Evolutionary conservation across 2,329 filamentous ascomycete genomes (phyloP).

Genomic region (Dactylonectria estremocensis): DNA sequence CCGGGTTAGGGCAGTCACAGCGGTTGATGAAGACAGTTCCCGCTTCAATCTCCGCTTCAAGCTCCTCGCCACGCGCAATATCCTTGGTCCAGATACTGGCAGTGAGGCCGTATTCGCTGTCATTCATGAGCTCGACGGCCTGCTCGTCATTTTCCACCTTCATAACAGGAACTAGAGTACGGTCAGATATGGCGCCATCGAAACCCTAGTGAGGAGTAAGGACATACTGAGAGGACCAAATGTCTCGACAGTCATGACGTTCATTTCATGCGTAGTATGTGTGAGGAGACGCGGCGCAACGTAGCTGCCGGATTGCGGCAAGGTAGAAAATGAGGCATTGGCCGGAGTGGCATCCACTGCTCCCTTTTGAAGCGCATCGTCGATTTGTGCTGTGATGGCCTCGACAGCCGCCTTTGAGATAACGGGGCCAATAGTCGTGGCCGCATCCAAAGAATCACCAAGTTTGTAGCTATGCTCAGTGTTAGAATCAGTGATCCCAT

Average conservation of each 20-base stretch:
- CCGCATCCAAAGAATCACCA: conserved; percentile 86
- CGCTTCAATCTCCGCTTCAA: conserved; percentile 87
- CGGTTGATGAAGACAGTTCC: conserved; percentile 97
- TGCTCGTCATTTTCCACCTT: conserved; percentile 86
- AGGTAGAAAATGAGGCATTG: conserved; percentile 81
- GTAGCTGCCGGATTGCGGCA: conserved; percentile 85
- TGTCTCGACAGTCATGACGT: conserved; percentile 93
- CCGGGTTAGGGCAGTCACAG: conserved; percentile 91
- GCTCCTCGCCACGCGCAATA: conserved; percentile 78
- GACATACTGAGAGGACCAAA: conserved; percentile 76
- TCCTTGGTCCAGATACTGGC: conserved; percentile 99
- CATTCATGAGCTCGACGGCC: conserved; percentile 90
- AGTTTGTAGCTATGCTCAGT: conserved; percentile 73
- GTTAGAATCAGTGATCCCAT: background rate
- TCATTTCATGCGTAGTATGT: conserved; percentile 85
- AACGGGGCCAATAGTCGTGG: conserved; percentile 89
- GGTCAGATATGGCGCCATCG: background rate
- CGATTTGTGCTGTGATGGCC: conserved; percentile 82
- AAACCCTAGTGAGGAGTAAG: background rate
- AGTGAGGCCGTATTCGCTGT: conserved; percentile 93
- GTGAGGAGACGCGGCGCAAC: conserved; percentile 88
- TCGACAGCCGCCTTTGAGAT: conserved; percentile 85
- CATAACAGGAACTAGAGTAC: conserved; percentile 84
- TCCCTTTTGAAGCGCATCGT: conserved; percentile 86
- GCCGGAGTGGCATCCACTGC: conserved; percentile 88